Percentiles rank a stretch among this genome's conserved stretches.
Conservation (phyloP, 176 grass and related monocot genomes). For the Avena eriantha region DNA sequence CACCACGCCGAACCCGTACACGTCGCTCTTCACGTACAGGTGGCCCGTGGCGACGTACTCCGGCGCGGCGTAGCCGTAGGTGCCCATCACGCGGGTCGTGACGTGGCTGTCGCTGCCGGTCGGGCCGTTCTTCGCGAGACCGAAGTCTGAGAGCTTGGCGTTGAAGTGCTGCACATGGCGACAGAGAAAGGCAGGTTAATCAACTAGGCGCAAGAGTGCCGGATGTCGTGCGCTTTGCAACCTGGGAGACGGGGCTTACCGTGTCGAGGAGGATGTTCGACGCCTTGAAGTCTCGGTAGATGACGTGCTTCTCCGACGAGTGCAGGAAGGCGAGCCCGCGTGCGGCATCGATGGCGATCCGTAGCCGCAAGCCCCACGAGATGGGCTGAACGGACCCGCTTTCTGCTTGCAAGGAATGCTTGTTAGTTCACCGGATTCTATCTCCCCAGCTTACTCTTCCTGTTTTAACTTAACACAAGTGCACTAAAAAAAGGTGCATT, state of each 20-base stretch:
- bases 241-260: conserved; percentile 16
- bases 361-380: conserved; percentile 53
- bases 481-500: not conserved
- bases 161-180: conserved; percentile 45
- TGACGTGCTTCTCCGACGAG: conserved; percentile 70
- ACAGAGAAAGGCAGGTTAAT: not conserved
- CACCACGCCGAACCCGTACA: conserved; percentile 74
- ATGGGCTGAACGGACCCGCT: conserved; percentile 52
- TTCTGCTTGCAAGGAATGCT: conserved; percentile 34
- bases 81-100: conserved; percentile 70
- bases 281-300: conserved; percentile 79
- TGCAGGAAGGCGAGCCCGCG: conserved; percentile 74
- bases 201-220: not conserved
- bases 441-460: no score
- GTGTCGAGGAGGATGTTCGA: conserved; percentile 80
- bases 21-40: conserved; percentile 72
- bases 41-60: conserved; percentile 64
- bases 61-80: conserved; percentile 69
- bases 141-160: conserved; percentile 64
- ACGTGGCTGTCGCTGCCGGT: conserved; percentile 56
- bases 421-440: not conserved
- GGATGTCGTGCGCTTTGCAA: not conserved
- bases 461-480: not conserved
- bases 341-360: conserved; percentile 61
- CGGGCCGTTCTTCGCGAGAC: conserved; percentile 52